Conservation (phyloP, 2,329 filamentous ascomycete species). For the Beauveria medogensis region DNA sequence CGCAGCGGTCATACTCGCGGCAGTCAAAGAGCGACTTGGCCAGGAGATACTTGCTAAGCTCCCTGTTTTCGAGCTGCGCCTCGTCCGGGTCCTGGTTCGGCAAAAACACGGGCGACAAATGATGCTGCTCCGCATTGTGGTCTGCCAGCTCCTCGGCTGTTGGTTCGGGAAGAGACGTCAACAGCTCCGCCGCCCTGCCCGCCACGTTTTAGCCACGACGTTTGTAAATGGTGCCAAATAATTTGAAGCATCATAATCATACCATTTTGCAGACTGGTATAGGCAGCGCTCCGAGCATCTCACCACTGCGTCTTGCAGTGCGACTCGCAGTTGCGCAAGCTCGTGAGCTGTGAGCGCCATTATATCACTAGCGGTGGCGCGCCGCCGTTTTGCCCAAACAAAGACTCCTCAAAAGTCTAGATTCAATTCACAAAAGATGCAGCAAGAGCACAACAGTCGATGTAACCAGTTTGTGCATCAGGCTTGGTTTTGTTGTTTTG, state of each 20-base stretch:
- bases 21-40: slow-evolving; percentile 95
- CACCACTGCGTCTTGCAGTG: slow-evolving; percentile 76
- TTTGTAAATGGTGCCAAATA: not conserved
- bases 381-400: not conserved
- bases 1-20: slow-evolving; percentile 88
- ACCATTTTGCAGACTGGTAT: slow-evolving; percentile 97
- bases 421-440: not conserved
- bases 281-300: slow-evolving; percentile 92
- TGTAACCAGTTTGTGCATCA: not conserved
- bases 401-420: not conserved
- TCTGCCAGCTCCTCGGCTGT: slow-evolving; percentile 45
- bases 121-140: slow-evolving; percentile 21
- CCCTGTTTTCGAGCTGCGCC: slow-evolving; percentile 65
- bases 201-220: not conserved
- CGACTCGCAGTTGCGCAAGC: slow-evolving; percentile 57
- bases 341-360: slow-evolving; percentile 52
- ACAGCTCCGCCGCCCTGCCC: slow-evolving; percentile 81
- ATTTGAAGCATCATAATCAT: slow-evolving; percentile 7
- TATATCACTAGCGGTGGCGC: not conserved
- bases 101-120: slow-evolving; percentile 41
- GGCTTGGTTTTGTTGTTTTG: not conserved
- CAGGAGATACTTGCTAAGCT: slow-evolving; percentile 76
- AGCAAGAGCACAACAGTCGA: not conserved
- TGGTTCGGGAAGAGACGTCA: slow-evolving; percentile 67
- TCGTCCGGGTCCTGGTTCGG: slow-evolving; percentile 62